Conservation (phyloP, 768 basidiomycete species). For the Tephrocybe rancida region DNA sequence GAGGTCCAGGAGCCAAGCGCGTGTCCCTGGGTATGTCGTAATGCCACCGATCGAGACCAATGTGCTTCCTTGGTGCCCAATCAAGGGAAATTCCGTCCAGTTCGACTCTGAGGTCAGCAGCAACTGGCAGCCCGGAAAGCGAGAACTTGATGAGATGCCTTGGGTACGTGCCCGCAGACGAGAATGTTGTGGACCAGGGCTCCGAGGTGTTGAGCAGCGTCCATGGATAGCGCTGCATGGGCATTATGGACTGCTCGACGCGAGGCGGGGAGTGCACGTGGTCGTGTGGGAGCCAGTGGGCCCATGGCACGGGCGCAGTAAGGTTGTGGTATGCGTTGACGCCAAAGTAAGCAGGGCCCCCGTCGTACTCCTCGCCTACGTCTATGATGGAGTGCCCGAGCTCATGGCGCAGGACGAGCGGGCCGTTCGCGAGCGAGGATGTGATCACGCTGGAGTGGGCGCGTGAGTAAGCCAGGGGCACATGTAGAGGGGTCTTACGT, state of each 20-base stretch:
- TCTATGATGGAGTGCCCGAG: slow-evolving; percentile 80
- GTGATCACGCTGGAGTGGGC: slow-evolving; percentile 62
- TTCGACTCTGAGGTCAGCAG: slow-evolving; percentile 53
- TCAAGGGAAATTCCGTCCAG: slow-evolving; percentile 62
- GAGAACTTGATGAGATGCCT: slow-evolving; percentile 71
- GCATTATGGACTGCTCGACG: slow-evolving; percentile 73
- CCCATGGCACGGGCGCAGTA: slow-evolving; percentile 57
- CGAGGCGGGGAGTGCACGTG: slow-evolving; percentile 30
- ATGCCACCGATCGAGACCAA: slow-evolving; percentile 77
- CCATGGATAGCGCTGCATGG: slow-evolving; percentile 78
- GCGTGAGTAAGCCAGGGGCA: neutral
- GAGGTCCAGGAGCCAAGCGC: slow-evolving; percentile 49
- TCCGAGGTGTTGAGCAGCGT: slow-evolving; percentile 61
- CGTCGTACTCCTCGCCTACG: slow-evolving; percentile 85
- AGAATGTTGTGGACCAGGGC: slow-evolving; percentile 63
- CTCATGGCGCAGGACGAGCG: slow-evolving; percentile 77
- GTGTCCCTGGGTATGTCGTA: slow-evolving; percentile 57
- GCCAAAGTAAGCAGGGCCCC: slow-evolving; percentile 74
- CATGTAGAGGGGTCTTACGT: slow-evolving; percentile 48
- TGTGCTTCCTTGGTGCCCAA: slow-evolving; percentile 57
- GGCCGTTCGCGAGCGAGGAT: slow-evolving; percentile 71
- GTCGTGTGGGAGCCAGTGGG: slow-evolving; percentile 63
- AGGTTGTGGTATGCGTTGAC: slow-evolving; percentile 57
- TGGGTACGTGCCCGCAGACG: slow-evolving; percentile 63
- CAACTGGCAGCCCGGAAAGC: slow-evolving; percentile 65